phyloP scores from a whole-genome alignment of 192 early-diverging fungal genomes.

The Haplosporangium gracile region DNA sequence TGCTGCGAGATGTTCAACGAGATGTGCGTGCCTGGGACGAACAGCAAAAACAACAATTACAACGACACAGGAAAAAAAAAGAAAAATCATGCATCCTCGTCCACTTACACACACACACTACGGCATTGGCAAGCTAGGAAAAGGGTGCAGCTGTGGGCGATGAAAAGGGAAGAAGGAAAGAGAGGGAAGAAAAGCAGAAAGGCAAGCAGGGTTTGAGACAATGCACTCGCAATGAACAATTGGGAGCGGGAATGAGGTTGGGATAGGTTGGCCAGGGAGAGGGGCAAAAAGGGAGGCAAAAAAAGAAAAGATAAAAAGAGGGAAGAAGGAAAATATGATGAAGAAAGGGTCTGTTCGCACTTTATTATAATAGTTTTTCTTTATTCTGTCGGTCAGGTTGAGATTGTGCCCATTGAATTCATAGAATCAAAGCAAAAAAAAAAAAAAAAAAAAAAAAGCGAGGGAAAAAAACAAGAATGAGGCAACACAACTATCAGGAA shows the following conservation, averaged over 20 bases:
- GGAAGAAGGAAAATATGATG: neutral
- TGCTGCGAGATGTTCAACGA: neutral
- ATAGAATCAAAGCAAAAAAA: neutral
- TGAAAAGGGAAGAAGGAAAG: neutral
- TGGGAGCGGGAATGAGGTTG: conserved; percentile 4
- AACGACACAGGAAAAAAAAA: neutral
- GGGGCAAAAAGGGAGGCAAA: neutral
- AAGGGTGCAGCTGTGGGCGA: neutral
- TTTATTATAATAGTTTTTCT: neutral
- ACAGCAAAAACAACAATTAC: neutral
- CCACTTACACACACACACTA: neutral
- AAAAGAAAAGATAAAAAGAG: neutral
- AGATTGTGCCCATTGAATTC: neutral
- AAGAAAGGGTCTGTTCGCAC: neutral
- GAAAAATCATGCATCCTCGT: neutral
- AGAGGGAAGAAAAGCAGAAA: neutral
- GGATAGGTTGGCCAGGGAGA: neutral
- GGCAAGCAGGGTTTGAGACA: neutral
- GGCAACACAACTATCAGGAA: neutral
- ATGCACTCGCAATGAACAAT: neutral
- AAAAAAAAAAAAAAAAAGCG: neutral
- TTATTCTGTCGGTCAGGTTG: neutral
- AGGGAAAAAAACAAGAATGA: neutral
- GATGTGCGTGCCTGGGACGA: neutral
- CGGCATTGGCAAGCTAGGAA: neutral